These are phyloP conservation scores for Podospora tetraspora DNA, from an alignment of 495 filamentous ascomycete species.

Conservation along the genomic window DNA sequence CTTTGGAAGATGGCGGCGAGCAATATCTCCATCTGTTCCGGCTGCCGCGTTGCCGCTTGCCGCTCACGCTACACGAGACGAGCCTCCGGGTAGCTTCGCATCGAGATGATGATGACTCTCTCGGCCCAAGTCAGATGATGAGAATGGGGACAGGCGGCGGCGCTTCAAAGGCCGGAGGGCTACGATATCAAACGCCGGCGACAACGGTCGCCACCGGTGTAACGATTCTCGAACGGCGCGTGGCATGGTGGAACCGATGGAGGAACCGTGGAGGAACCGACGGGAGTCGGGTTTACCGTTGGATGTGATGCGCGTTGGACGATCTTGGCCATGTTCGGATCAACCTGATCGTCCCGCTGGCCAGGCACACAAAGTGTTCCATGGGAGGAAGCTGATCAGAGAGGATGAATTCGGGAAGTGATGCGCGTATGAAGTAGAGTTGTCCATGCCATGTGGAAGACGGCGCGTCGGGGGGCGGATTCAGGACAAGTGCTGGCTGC, in stretches of 20 bases:
- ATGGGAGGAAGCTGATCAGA: not conserved
- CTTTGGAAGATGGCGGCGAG: not conserved
- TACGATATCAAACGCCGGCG: not conserved
- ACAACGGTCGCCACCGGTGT: not conserved
- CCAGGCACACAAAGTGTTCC: not conserved
- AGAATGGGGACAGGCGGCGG: not conserved
- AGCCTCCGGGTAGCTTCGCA: not conserved
- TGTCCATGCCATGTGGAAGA: not conserved
- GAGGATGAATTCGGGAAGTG: not conserved
- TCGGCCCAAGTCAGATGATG: not conserved
- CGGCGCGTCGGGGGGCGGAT: not conserved
- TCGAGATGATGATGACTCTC: not conserved
- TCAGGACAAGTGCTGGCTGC: not conserved
- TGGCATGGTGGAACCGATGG: not conserved
- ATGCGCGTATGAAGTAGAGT: not conserved
- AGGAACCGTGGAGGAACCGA: too few species aligned
- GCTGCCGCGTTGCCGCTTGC: conserved; percentile 3
- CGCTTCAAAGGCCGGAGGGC: not conserved
- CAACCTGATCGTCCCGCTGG: not conserved
- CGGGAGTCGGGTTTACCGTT: too few species aligned
- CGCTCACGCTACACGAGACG: not conserved
- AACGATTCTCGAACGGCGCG: not conserved
- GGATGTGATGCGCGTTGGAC: too few species aligned
- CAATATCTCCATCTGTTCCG: not conserved
- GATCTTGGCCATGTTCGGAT: not conserved